A percentile compares a stretch with the other conserved stretches of the same genome.
phyloP scores from a whole-genome alignment of 2,329 filamentous ascomycete species.

The Colletotrichum chrysophilum region DNA sequence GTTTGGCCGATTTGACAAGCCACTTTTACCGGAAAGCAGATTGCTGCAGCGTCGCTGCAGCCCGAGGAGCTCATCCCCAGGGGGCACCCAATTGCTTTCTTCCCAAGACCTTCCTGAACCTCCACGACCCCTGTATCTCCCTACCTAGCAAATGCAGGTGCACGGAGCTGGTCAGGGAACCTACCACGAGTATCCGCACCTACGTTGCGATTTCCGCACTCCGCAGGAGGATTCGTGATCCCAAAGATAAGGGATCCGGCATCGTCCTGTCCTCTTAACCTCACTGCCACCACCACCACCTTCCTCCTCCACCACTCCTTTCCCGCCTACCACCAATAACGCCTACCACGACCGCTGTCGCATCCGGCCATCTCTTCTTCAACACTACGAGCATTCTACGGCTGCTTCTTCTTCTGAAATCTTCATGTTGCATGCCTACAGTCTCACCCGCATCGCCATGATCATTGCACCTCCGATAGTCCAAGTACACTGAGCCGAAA shows the following conservation, averaged over 20 bases:
- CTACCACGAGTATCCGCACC: not conserved
- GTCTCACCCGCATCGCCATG: constrained; percentile 3
- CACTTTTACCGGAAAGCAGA: not conserved
- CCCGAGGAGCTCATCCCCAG: not conserved
- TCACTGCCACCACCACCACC: not conserved
- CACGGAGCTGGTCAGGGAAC: not conserved
- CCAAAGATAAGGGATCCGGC: constrained; percentile 13
- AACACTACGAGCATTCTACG: not conserved
- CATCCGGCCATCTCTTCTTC: not conserved
- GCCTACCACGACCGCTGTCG: not conserved
- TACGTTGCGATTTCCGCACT: not conserved
- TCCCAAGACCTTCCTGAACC: not conserved
- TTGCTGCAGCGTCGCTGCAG: not conserved
- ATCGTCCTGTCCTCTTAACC: not conserved
- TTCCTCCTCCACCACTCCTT: not conserved
- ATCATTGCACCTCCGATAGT: constrained; percentile 8
- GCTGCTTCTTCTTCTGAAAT: not conserved
- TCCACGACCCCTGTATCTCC: not conserved
- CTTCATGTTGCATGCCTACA: not conserved
- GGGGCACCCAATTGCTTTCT: not conserved
- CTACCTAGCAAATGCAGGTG: not conserved
- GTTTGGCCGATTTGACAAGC: not conserved
- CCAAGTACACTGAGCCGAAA: constrained; percentile 6
- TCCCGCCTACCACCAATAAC: not conserved
- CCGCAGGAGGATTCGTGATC: not conserved